These are phyloP conservation scores for Boletales sp. DNA, from an alignment of 768 basidiomycete species.

Conservation along the genomic window DNA sequence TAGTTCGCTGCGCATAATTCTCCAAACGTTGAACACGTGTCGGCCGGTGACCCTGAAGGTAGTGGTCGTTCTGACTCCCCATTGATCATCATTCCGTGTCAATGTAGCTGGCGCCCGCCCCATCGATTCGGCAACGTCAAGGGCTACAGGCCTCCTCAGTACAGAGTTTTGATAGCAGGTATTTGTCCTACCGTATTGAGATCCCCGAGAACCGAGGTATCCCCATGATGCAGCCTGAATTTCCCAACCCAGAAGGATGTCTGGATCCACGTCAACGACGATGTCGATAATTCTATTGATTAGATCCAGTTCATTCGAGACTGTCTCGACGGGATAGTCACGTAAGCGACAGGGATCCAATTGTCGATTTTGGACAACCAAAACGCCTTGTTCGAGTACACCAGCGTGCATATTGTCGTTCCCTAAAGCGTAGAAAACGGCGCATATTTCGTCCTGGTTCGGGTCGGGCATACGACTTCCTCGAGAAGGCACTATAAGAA, in stretches of 20 bases:
- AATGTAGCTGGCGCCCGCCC: conserved; percentile 63
- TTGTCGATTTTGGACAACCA: conserved; percentile 46
- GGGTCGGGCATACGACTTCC: conserved; percentile 62
- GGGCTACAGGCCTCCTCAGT: conserved; percentile 41
- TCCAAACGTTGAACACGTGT: conserved; percentile 91
- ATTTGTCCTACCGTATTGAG: conserved; percentile 45
- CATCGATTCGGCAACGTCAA: conserved; percentile 70
- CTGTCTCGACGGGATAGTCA: conserved; percentile 45
- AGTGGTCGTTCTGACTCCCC: conserved; percentile 71
- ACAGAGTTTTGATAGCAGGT: neutral
- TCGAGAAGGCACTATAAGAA: conserved; percentile 51
- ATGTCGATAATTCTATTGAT: conserved; percentile 74
- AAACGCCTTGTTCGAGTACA: conserved; percentile 41
- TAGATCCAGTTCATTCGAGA: conserved; percentile 72
- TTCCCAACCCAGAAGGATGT: conserved; percentile 92
- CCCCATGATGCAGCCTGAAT: conserved; percentile 89
- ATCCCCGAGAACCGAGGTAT: conserved; percentile 70
- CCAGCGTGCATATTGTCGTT: conserved; percentile 35
- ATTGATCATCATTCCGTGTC: conserved; percentile 47
- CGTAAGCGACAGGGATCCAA: conserved; percentile 42
- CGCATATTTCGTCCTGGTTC: conserved; percentile 50
- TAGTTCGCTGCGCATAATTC: conserved; percentile 85
- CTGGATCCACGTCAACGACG: conserved; percentile 79
- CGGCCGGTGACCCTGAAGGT: conserved; percentile 83
- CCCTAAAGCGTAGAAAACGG: conserved; percentile 71